Conservation (phyloP, 2,329 filamentous ascomycete genomes). For the Colletotrichum graminicola region DNA sequence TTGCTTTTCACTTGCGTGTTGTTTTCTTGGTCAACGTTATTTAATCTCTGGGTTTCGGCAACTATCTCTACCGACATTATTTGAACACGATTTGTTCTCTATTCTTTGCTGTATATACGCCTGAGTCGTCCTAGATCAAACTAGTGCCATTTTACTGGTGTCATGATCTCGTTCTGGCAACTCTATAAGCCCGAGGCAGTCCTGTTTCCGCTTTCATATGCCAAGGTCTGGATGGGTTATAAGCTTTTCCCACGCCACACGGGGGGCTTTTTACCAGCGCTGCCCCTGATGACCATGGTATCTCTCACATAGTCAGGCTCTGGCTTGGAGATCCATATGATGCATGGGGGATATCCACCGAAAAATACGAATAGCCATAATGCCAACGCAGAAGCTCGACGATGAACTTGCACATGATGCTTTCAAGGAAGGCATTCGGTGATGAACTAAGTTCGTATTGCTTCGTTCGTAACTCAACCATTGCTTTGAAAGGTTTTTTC, state of each 20-base stretch:
- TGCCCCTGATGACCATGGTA: not conserved
- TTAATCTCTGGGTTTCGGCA: not conserved
- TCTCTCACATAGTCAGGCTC: too few species aligned
- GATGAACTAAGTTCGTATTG: too few species aligned
- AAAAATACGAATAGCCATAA: not conserved
- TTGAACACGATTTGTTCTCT: not conserved
- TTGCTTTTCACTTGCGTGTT: not conserved
- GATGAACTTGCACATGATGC: not conserved
- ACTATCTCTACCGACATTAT: too few species aligned
- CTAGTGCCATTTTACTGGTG: rapidly evolving
- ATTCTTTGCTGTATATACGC: not conserved
- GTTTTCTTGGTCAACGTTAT: too few species aligned
- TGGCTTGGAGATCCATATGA: not conserved
- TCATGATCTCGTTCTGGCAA: not conserved
- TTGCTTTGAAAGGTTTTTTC: not conserved
- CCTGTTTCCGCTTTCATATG: not conserved
- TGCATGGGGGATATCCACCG: not conserved
- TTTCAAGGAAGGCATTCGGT: not conserved
- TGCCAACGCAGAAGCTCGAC: not conserved
- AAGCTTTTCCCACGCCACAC: not conserved
- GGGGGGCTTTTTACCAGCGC: not conserved
- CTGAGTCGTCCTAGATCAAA: not conserved
- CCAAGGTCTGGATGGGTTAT: not conserved
- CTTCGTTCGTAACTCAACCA: not conserved
- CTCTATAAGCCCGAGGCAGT: not conserved